A percentile compares a stretch with the other conserved stretches of the same genome.
These are phyloP conservation scores for Debaryomyces subglobosus DNA, from an alignment of 1,139 yeast genomes.

Conservation along the genomic window DNA sequence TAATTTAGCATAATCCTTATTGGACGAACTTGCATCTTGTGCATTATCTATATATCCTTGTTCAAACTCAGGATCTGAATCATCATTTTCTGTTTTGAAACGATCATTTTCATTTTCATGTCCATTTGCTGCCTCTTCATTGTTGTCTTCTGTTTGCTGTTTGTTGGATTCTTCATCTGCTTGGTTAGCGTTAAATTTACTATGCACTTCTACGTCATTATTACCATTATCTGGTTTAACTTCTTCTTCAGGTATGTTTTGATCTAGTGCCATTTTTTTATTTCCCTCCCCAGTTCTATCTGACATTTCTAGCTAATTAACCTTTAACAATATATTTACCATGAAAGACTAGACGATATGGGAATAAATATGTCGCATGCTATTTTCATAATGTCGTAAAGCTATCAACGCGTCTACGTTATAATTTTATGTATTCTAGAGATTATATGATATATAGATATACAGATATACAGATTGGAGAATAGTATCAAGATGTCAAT, in stretches of 20 bases:
- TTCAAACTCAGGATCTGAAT: neutral
- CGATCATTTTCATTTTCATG: neutral
- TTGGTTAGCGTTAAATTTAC: neutral
- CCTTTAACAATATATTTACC: neutral
- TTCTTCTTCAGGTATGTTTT: neutral
- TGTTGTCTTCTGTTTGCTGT: neutral
- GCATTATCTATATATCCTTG: neutral
- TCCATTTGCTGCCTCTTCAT: neutral
- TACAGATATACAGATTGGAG: neutral
- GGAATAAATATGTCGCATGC: constrained; percentile 4
- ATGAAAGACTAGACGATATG: neutral
- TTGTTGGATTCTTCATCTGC: neutral
- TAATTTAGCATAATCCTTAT: constrained; percentile 24
- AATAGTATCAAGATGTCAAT: constrained; percentile 66
- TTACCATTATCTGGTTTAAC: neutral
- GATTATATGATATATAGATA: neutral
- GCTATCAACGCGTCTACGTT: neutral
- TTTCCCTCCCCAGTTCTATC: neutral
- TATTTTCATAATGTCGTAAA: neutral
- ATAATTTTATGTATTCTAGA: neutral
- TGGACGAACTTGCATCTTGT: neutral
- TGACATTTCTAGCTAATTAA: neutral
- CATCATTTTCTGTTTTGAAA: neutral
- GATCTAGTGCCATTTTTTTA: neutral
- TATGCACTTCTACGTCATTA: neutral